Evolutionary conservation across 2,329 filamentous ascomycete genomes (phyloP).

Genomic region (Magnaporthales sp.): DNA sequence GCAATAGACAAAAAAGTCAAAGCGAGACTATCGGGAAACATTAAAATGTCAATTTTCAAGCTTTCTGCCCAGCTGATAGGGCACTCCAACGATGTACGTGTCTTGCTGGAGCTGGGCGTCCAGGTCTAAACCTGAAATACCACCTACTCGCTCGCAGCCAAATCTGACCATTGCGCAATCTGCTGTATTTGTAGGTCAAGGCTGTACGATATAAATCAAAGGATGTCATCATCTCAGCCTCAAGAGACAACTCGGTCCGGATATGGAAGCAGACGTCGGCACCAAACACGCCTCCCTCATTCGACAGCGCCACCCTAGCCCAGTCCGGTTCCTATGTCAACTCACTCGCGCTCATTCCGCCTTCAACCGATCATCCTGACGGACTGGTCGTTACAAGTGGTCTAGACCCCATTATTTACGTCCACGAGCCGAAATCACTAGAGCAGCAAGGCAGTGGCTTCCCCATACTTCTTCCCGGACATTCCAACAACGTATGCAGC

Average conservation of each 20-base stretch:
- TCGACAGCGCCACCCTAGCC: slow-evolving; percentile 68
- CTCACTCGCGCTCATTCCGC: slow-evolving; percentile 65
- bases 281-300: slow-evolving; percentile 50
- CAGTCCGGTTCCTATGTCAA: slow-evolving; percentile 85
- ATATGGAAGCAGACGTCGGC: slow-evolving; percentile 60
- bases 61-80: slow-evolving; percentile 82
- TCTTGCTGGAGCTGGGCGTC: not conserved
- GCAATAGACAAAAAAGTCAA: not conserved
- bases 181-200: slow-evolving; percentile 57
- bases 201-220: slow-evolving; percentile 55
- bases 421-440: slow-evolving; percentile 58
- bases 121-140: slow-evolving; percentile 2
- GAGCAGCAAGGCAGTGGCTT: slow-evolving; percentile 15
- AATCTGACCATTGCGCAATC: not conserved
- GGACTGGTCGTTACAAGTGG: slow-evolving; percentile 83
- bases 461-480: slow-evolving; percentile 61
- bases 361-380: slow-evolving; percentile 59
- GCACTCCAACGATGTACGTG: slow-evolving; percentile 84
- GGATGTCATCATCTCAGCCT: slow-evolving; percentile 66
- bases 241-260: slow-evolving; percentile 83
- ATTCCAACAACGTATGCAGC: slow-evolving; percentile 80
- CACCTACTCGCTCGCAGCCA: not conserved
- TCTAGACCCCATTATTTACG: slow-evolving; percentile 88
- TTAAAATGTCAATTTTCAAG: slow-evolving; percentile 75
- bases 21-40: not conserved